Evolutionary conservation across 495 filamentous ascomycete species (phyloP), one percentile per base, ranked within the genome.

Genomic region (Penicillium diatomitis): DNA sequence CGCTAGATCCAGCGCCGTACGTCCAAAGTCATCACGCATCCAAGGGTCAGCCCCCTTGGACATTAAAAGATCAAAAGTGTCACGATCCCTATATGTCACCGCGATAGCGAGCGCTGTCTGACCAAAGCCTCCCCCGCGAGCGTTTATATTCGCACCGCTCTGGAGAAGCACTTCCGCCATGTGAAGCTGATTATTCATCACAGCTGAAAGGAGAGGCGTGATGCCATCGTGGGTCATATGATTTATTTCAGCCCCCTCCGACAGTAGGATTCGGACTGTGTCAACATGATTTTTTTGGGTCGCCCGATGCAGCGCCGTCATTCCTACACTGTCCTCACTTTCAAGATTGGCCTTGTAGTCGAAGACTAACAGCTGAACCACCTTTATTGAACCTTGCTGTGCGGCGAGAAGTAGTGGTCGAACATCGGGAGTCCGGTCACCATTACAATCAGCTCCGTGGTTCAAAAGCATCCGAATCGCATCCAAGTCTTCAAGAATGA

Each of bases 151-250:
- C 0, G 61, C 62, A 2, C 60, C 61, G 2, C 28, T 29, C 9
- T 58, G 30, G 3, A 69, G 8, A 8, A 71, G 60, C 8, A 67
- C 12, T 4, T 55, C 7, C 8, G 61, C 38, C 43, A 60, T 51
- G 2, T 53, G 35, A 20, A 51, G 2, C 5, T 55, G 38, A 2
- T 34, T 67, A 44, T 63, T 57, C 41, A 54, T 55, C 11, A 67
- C 67, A 5, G 76, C 77, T 20, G 55, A 58, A 52, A 72, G 70
- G 9, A 83, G 56, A 0, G 69, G 67, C 5, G 72, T 76, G 11
- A 40, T 48, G 6, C 63, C 62, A n/a, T 48, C 51, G 0, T 5
- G 3, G 8, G 46, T 50, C 0, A 30, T 6, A 7, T 12, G 27
- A 1, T 63, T 49, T 2, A 58, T 41, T 7, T 60, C 38, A 5